Conservation (phyloP, 2,329 filamentous ascomycete species). For the Coniochaeta sp. region DNA sequence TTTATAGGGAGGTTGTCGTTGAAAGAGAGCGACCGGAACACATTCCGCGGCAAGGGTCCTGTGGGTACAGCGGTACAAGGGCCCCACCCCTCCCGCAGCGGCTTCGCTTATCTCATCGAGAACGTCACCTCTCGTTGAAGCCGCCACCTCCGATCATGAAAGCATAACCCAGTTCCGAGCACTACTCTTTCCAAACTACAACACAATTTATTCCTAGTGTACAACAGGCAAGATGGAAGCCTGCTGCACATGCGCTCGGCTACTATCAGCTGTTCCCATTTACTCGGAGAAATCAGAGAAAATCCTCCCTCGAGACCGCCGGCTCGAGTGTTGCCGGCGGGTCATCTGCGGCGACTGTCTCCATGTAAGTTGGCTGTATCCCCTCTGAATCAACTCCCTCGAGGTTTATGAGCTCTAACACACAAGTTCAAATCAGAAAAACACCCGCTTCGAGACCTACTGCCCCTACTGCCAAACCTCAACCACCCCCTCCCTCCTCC, state of each 20-base stretch:
- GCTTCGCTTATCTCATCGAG: constrained; percentile 3
- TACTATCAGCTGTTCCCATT: constrained; percentile 47
- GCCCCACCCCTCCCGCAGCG: neutral
- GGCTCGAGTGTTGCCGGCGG: constrained; percentile 61
- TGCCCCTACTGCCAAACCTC: constrained; percentile 75
- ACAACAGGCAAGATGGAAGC: constrained; percentile 24
- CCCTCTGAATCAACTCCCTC: neutral
- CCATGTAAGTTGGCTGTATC: constrained; percentile 33
- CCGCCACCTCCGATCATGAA: neutral
- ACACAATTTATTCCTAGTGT: neutral
- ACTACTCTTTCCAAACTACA: too few species aligned
- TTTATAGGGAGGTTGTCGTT: neutral
- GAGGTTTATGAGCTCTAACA: too few species aligned
- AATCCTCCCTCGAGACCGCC: constrained; percentile 48
- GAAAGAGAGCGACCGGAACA: neutral
- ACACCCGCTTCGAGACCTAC: constrained; percentile 58
- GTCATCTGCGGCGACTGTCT: constrained; percentile 67
- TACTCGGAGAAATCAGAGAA: constrained; percentile 50
- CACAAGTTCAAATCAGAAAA: constrained; percentile 33
- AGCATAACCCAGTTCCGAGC: too few species aligned
- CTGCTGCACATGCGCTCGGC: constrained; percentile 64
- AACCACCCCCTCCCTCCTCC: constrained; percentile 41
- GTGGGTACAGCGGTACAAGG: neutral
- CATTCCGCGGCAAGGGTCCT: neutral
- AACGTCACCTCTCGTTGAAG: neutral